A percentile compares a stretch with the other conserved stretches of the same genome.
These are phyloP conservation scores for Petrea volubilis DNA, from an alignment of 257 asterid genomes.

Conservation along the genomic window DNA sequence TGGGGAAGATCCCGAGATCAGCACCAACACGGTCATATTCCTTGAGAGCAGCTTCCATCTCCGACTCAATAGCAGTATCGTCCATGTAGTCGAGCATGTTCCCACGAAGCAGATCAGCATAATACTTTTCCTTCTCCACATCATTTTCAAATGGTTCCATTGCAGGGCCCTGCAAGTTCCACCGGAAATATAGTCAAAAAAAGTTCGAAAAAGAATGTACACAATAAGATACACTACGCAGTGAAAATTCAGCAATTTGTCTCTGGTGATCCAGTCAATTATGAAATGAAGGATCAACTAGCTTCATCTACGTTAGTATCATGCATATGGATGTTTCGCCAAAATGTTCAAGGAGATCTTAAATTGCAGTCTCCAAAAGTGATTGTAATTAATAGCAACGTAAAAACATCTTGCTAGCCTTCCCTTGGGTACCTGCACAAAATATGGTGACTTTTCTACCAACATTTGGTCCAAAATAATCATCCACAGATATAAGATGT, in stretches of 20 bases:
- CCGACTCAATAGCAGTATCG: slow-evolving; percentile 60
- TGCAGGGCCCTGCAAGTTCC: slow-evolving; percentile 68
- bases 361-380: too few species aligned
- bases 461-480: neutral
- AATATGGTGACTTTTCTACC: too few species aligned
- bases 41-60: slow-evolving; percentile 73
- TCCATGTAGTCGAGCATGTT: slow-evolving; percentile 62
- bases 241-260: neutral
- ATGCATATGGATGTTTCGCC: too few species aligned
- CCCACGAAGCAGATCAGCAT: slow-evolving; percentile 52
- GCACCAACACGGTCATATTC: slow-evolving; percentile 51
- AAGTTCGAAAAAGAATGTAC: neutral
- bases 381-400: too few species aligned
- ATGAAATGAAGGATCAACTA: too few species aligned
- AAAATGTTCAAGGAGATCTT: too few species aligned
- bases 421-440: too few species aligned
- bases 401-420: too few species aligned
- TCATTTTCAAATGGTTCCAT: slow-evolving; percentile 79
- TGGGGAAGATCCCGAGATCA: slow-evolving; percentile 89
- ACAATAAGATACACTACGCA: neutral
- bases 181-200: neutral
- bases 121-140: slow-evolving; percentile 73
- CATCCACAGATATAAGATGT: neutral
- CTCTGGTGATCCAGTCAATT: too few species aligned
- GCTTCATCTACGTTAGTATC: too few species aligned